Base-by-base conservation (phyloP, 768 basidiomycete species). In the Fomitopsis pulvina region DNA sequence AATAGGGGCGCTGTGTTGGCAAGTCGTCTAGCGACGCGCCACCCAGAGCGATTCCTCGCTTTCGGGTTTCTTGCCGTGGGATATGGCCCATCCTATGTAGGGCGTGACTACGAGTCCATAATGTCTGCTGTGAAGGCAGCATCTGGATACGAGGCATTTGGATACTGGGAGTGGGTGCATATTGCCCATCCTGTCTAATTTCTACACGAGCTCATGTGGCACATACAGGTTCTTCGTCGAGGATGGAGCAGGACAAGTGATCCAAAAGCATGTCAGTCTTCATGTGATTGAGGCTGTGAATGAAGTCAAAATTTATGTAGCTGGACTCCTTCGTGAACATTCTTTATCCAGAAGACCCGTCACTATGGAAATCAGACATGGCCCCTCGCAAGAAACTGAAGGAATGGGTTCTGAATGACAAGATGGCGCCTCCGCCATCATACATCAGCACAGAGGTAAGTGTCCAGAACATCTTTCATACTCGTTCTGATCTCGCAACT, bases 1-100 rank as follows among this genome's bases (percentile, higher is more conserved):
- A 43, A 26, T 54, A 75, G 72, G 73, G 75, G 72, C 2, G 62
- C 60, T 0, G 41, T 12, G 18, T 55, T 71, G 1, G 51, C 54
- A 9, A 68, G 71, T n/a, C 59, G 71, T 3, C 56, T 76, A 16
- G 68, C 67, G 11, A 64, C 65, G 25, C 65, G 65, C 54, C 63
- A 68, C 43, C 67, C 71, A 0, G 62, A 71, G 26, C 68, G 73
- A n/a, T 69, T 76, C 55, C 50, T 63, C 14, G 74, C 66, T 9
- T 70, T 70, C 41, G 70, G 51, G 4, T 74, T 70, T 57, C 54
- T 69, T 9, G 53, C 65, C 0, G 60, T 71, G 28, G 54, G 69
- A 20, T 75, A 72, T 56, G 39, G 53, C 11, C 61, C 66, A 0
- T 67, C 68, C 1, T 41, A 46, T 11, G 51, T 50, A 1, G 57